A percentile compares a stretch with the other conserved stretches of the same genome.
phyloP scores from a whole-genome alignment of 495 filamentous ascomycete species.

The Neurospora sp. region DNA sequence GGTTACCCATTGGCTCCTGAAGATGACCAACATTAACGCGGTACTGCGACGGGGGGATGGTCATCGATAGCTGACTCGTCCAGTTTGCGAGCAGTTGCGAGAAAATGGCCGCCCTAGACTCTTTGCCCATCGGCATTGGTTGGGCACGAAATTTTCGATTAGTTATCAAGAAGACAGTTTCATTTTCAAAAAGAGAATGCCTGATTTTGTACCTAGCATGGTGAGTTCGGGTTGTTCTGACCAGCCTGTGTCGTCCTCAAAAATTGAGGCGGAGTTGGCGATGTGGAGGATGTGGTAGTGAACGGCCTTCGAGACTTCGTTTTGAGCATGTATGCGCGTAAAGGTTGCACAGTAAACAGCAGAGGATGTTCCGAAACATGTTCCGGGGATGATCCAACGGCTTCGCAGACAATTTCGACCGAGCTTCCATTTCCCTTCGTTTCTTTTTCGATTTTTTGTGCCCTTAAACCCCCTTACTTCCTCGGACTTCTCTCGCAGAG shows the following conservation, averaged over 20 bases:
- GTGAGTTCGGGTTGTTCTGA: no score
- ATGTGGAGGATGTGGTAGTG: background rate
- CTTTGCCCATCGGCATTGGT: no score
- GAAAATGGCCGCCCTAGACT: background rate
- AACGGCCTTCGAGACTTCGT: background rate
- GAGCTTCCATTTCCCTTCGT: no score
- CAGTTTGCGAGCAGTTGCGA: background rate
- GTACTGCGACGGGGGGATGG: background rate
- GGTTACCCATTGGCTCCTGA: background rate
- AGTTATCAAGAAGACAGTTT: no score
- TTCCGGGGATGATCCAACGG: background rate
- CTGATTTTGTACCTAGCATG: no score
- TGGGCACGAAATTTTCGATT: no score
- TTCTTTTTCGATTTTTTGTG: no score
- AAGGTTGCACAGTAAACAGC: background rate
- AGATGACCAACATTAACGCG: background rate
- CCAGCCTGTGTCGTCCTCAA: background rate
- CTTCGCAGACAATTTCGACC: background rate
- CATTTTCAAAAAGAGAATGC: no score
- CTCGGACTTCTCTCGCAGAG: background rate
- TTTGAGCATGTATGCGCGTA: background rate
- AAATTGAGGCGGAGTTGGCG: background rate
- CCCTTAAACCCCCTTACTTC: background rate
- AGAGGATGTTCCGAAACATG: background rate
- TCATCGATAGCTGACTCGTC: background rate